Percentiles rank a stretch among this genome's conserved stretches.
Evolutionary conservation across 257 asterid species (phyloP).

Genomic region (Plectranthus barbatus): DNA sequence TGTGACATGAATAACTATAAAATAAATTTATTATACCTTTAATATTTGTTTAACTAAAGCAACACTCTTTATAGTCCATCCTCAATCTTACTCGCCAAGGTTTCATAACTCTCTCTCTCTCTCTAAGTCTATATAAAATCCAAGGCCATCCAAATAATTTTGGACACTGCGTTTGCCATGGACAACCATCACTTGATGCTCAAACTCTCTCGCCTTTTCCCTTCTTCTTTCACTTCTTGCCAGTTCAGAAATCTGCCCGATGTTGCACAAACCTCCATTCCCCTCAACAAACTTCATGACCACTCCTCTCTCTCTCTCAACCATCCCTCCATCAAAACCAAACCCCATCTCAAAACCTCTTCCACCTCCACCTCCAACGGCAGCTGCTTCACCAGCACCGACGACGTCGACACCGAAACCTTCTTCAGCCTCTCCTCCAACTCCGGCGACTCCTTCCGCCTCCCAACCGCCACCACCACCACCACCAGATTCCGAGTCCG

Average conservation of each 20-base stretch:
- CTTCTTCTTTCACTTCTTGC: conserved; percentile 62
- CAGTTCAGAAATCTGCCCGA: conserved; percentile 30
- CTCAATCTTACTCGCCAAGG: not conserved
- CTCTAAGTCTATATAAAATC: conserved; percentile 12
- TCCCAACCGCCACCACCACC: conserved; percentile 14
- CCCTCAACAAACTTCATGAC: conserved; percentile 9
- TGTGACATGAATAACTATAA: too few relatives aligned
- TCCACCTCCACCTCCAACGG: conserved; percentile 35
- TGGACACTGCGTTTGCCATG: conserved; percentile 12
- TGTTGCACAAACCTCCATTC: conserved; percentile 34
- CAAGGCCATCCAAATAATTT: not conserved
- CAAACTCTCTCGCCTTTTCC: conserved; percentile 46
- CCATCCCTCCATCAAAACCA: not conserved
- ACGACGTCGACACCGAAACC: conserved; percentile 23
- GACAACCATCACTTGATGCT: conserved; percentile 31
- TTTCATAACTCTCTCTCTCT: not conserved
- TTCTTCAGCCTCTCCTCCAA: conserved; percentile 44
- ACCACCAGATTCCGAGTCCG: conserved; percentile 10
- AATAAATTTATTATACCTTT: too few relatives aligned
- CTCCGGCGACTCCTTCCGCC: conserved; percentile 53
- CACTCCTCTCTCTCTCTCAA: not conserved
- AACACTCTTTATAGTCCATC: too few relatives aligned
- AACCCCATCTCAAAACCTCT: not conserved
- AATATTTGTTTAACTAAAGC: too few relatives aligned
- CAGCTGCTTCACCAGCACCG: conserved; percentile 46